These are phyloP conservation scores for Wickerhamia fluorescens DNA, from an alignment of 805 yeast genomes.

Conservation along the genomic window DNA sequence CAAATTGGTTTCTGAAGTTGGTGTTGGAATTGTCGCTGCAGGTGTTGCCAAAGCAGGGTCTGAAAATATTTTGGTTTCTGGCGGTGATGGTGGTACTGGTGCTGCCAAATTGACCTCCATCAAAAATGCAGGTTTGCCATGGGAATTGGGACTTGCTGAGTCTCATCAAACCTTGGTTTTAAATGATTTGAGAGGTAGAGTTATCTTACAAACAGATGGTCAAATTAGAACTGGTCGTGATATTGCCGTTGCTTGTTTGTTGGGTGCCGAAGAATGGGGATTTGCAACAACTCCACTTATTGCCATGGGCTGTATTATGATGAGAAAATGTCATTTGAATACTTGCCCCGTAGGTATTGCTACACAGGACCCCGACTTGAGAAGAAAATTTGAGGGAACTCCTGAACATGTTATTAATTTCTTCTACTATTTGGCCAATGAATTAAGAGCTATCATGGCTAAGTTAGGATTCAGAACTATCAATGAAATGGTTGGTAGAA, in stretches of 20 bases:
- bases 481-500: slow-evolving; percentile 97
- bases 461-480: slow-evolving; percentile 89
- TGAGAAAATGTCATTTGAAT: slow-evolving; percentile 89
- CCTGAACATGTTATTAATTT: slow-evolving; percentile 98
- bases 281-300: slow-evolving; percentile 96
- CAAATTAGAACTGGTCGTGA: slow-evolving; percentile 96
- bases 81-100: slow-evolving; percentile 99
- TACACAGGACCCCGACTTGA: slow-evolving; percentile 91
- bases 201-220: slow-evolving; percentile 96
- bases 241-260: slow-evolving; percentile 88
- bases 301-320: slow-evolving; percentile 96
- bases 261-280: slow-evolving; percentile 99
- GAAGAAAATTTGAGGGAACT: slow-evolving; percentile 90
- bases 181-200: slow-evolving; percentile 94
- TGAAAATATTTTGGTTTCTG: slow-evolving; percentile 90
- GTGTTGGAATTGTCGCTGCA: slow-evolving; percentile 98
- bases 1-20: slow-evolving; percentile 94
- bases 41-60: slow-evolving; percentile 99
- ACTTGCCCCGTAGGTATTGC: slow-evolving; percentile 99
- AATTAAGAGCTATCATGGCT: slow-evolving; percentile 90
- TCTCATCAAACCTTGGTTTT: slow-evolving; percentile 95
- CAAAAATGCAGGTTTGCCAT: slow-evolving; percentile 94
- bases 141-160: slow-evolving; percentile 98
- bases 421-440: slow-evolving; percentile 91
- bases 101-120: slow-evolving; percentile 97